Percentiles rank a stretch among this genome's conserved stretches.
Evolutionary conservation across 169 alveolate genomes (phyloP).

Genomic region (Plasmodium gonderi): DNA sequence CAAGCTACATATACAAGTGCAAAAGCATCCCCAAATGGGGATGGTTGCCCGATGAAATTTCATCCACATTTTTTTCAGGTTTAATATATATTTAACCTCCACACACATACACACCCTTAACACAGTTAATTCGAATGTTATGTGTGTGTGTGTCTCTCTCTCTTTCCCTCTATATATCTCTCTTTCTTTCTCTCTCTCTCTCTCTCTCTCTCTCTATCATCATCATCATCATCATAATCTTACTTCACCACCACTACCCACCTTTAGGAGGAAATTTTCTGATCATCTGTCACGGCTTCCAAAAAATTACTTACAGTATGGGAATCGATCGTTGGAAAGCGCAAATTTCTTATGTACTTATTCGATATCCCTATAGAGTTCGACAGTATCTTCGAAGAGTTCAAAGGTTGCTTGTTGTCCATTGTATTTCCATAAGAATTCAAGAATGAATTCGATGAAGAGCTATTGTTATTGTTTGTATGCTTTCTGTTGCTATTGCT

Average conservation of each 20-base stretch:
- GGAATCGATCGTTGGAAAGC: conserved; percentile 26
- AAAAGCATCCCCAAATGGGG: background rate
- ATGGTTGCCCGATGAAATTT: too few species aligned
- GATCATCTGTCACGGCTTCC: conserved; percentile 63
- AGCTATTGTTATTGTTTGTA: background rate
- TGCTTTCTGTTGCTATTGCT: background rate
- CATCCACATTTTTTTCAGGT: too few species aligned
- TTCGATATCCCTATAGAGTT: conserved; percentile 51
- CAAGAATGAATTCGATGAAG: background rate
- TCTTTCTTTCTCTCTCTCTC: too few species aligned
- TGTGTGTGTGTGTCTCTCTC: too few species aligned
- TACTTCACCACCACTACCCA: background rate
- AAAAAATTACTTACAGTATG: conserved; percentile 44
- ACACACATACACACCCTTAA: too few species aligned
- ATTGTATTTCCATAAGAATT: background rate
- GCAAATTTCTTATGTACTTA: conserved; percentile 44
- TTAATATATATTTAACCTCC: too few species aligned
- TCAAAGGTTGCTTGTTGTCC: conserved; percentile 10
- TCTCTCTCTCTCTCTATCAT: too few species aligned
- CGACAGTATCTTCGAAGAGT: conserved; percentile 34
- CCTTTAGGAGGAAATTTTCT: conserved; percentile 32
- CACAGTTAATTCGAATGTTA: too few species aligned
- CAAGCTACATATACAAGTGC: background rate
- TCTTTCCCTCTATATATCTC: too few species aligned
- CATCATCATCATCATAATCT: too few species aligned